Base-by-base conservation (phyloP, 371 early-diverging fungal species). In the Basidiobolus meristosporus region DNA sequence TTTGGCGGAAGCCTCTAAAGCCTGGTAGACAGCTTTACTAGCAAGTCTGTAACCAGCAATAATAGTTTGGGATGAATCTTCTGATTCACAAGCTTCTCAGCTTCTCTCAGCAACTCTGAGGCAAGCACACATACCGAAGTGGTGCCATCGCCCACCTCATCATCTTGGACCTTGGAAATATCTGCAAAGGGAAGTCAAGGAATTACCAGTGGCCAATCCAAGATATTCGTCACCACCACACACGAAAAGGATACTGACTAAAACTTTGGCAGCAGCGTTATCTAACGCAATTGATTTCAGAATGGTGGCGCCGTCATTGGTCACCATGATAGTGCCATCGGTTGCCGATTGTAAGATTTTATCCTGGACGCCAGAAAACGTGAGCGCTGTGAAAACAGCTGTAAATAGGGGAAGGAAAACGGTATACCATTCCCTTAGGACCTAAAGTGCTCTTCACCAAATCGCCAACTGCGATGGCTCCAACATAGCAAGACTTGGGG, bases 241-340 rank as follows among this genome's bases (percentile, higher is more conserved):
- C 11, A 12, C 15, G 14, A 42, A 45, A 48, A 45, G 46, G 44
- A 57, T 60, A 60, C 68, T 93, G 47, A 98, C 96, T 34, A 99
- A 66, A 11, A 99, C 90, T 63, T 96, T 93, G 45, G 99, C 98
- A 29, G 97, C 92, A 4, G 99, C 88, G 56, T 95, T 93, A 61
- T 98, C 97, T 29, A 99, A 74, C 11, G 88, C 82, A 47, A 99
- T 90, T 32, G 91, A 91, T 60, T 98, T 98, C 33, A 99, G 68
- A 54, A 99, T 98, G 23, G 98, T 98, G 12, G 99, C 99, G 38
- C 99, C 99, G 62, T 99, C 99, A 65, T 99, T 99, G 11, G 99
- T 98, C 33, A 98, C 96, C 51, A 84, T 65, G 50, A 96, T 77
- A 46, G 84, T 77, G 44, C 82, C 88, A 30, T 65, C 73, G 31